Evolutionary conservation across 2,329 filamentous ascomycete genomes (phyloP).

Genomic region (Aspergillus floridensis): DNA sequence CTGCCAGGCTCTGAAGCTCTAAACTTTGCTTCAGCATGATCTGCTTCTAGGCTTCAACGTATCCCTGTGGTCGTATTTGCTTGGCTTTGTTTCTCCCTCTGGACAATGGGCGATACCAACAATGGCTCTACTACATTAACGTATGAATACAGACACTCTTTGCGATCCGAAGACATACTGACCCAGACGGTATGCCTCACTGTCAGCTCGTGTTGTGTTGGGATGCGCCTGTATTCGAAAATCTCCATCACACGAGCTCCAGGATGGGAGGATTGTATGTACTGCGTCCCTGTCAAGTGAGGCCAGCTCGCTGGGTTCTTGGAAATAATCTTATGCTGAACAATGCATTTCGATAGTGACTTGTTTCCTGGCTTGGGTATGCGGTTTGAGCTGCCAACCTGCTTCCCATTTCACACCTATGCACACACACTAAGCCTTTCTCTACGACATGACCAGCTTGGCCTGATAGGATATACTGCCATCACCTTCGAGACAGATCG

Average conservation of each 20-base stretch:
- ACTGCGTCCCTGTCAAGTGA: neutral
- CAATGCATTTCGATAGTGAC: slow-evolving; percentile 10
- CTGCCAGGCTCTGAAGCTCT: neutral
- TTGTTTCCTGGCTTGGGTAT: slow-evolving; percentile 24
- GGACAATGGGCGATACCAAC: neutral
- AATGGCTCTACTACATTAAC: neutral
- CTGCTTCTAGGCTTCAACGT: neutral
- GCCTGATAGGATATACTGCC: slow-evolving; percentile 22
- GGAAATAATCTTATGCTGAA: neutral
- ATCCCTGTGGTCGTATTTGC: neutral
- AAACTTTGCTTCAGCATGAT: neutral
- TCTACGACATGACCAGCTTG: slow-evolving; percentile 17
- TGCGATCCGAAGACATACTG: slow-evolving; percentile 18
- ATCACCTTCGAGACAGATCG: slow-evolving; percentile 21
- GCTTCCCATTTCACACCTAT: neutral
- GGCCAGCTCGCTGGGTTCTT: neutral
- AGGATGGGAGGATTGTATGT: slow-evolving; percentile 25
- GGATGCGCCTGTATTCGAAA: slow-evolving; percentile 27
- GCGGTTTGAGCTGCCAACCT: neutral
- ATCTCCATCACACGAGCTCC: slow-evolving; percentile 24
- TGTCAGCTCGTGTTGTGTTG: slow-evolving; percentile 19
- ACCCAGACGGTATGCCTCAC: slow-evolving; percentile 19
- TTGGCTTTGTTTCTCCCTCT: neutral
- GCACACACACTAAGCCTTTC: neutral
- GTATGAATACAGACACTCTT: slow-evolving; percentile 12